Evolutionary conservation across 2,329 filamentous ascomycete species (phyloP), one percentile per base, ranked within the genome.

Genomic region (Diaporthe helianthi): DNA sequence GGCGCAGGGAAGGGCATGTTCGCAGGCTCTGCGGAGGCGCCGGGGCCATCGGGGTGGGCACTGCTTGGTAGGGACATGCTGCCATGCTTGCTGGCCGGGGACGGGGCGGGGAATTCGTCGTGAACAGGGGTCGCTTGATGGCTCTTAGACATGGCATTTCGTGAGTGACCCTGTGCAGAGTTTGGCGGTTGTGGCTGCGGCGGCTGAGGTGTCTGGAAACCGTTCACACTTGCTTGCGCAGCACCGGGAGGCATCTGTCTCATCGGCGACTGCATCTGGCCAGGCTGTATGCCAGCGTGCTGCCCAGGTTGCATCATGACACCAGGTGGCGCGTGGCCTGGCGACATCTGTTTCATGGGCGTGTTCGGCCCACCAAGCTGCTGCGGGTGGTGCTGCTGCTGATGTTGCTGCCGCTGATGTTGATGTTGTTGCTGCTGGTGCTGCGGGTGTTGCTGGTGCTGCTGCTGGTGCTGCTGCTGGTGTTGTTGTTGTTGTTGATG

Each of bases 61-160:
- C 74, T 76, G 46, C 80, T 80, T 0, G 79, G 80, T n/a, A 82
- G 71, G 2, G 82, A 78, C 60, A 85, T 78, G 54, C 79, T 81
- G 8, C 83, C 82, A 24, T 71, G 63, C 69, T 83, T 84, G n/a
- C 82, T 79, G 0, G 79, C 80, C 1, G 85, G 85, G 0, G 84
- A 86, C 17, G 79, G 80, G 54, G 82, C 76, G 3, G 80, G 74
- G 58, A 85, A 85, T 2, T 84, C 80, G 4, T 78, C 76, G 8
- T 77, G 78, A 1, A 76, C 77, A 3, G 81, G 79, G 0, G 81
- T 80, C 0, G 81, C 75, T 38, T 89, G 86, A 5, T 85, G 79
- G 52, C 80, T 85, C 73, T 85, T 81, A 0, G 87, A 84, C 24
- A 90, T 67, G 73, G 80, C 88, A 74, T 82, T 86, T 70, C 82